Conservation (phyloP, 441 rosid genomes). For the Corymbia citriodora region DNA sequence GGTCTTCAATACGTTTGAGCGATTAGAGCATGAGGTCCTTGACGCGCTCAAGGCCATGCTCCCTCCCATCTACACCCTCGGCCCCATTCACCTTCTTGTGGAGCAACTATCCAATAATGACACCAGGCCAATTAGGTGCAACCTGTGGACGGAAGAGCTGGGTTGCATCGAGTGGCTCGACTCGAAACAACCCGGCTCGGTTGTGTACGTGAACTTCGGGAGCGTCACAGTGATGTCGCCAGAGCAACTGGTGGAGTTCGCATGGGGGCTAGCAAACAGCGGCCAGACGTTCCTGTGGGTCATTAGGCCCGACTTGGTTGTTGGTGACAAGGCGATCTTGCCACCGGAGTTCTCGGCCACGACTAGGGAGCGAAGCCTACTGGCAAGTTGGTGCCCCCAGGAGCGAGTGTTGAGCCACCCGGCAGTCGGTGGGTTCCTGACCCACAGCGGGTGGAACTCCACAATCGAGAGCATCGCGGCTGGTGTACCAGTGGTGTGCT, state of each 20-base stretch:
- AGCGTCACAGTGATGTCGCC: slow-evolving; percentile 26
- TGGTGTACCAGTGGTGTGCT: slow-evolving; percentile 17
- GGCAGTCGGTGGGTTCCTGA: slow-evolving; percentile 27
- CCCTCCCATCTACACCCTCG: slow-evolving; percentile 28
- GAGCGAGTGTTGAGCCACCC: slow-evolving; percentile 33
- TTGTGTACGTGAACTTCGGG: slow-evolving; percentile 36
- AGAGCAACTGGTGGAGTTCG: slow-evolving; percentile 24
- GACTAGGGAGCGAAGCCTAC: slow-evolving; percentile 17
- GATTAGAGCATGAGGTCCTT: slow-evolving; percentile 27
- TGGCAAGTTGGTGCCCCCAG: slow-evolving; percentile 41
- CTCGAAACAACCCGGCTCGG: slow-evolving; percentile 13
- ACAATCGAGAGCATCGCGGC: slow-evolving; percentile 18
- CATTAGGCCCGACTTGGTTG: slow-evolving; percentile 30
- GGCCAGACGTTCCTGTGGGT: slow-evolving; percentile 29
- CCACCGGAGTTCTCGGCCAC: slow-evolving; percentile 18
- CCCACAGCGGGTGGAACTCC: slow-evolving; percentile 47
- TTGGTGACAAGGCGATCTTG: slow-evolving; percentile 16
- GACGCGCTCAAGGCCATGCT: slow-evolving; percentile 15
- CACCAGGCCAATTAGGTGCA: slow-evolving; percentile 6
- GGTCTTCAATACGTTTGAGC: slow-evolving; percentile 33
- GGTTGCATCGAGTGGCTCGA: slow-evolving; percentile 32
- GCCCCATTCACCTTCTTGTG: slow-evolving; percentile 29
- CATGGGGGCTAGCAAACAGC: slow-evolving; percentile 35
- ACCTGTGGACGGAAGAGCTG: slow-evolving; percentile 33
- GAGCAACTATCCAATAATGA: slow-evolving; percentile 7